phyloP scores from a whole-genome alignment of 768 basidiomycete species.

The Pisolithus albus region DNA sequence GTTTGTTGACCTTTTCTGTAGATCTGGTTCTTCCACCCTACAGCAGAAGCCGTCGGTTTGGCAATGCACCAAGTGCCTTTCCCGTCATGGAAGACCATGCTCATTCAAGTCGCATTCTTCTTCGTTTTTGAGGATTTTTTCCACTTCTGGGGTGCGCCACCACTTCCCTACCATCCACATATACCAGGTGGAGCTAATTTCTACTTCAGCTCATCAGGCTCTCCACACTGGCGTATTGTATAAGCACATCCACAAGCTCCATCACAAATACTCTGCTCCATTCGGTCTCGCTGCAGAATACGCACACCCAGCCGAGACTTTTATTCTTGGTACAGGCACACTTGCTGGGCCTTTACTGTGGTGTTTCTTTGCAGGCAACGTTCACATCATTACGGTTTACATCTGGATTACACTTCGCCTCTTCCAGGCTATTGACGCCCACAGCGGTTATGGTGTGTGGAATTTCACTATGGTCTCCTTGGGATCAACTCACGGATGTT shows the following conservation, averaged over 20 bases:
- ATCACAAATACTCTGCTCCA: slow-evolving; percentile 95
- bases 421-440: slow-evolving; percentile 96
- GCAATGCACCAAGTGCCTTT: slow-evolving; percentile 90
- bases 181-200: slow-evolving; percentile 1
- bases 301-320: slow-evolving; percentile 93
- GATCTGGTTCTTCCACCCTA: slow-evolving; percentile 90
- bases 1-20: slow-evolving; percentile 20
- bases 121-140: slow-evolving; percentile 95
- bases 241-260: slow-evolving; percentile 93
- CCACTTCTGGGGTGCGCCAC: slow-evolving; percentile 71
- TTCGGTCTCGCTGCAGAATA: slow-evolving; percentile 98
- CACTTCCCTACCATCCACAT: too few species aligned
- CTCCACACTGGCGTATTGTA: slow-evolving; percentile 82
- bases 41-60: slow-evolving; percentile 86
- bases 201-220: slow-evolving; percentile 67
- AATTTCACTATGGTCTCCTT: not conserved
- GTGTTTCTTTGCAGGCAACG: slow-evolving; percentile 59
- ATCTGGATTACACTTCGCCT: slow-evolving; percentile 89
- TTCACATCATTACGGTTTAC: slow-evolving; percentile 93
- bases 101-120: slow-evolving; percentile 76
- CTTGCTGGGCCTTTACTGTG: slow-evolving; percentile 84
- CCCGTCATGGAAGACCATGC: slow-evolving; percentile 62
- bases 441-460: slow-evolving; percentile 84
- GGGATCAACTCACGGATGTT: not conserved
- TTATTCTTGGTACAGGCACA: slow-evolving; percentile 91